Evolutionary conservation across 108 stramenopile genomes (phyloP), one percentile per base, ranked within the genome.

Genomic region (Cyclotella kingstonii): DNA sequence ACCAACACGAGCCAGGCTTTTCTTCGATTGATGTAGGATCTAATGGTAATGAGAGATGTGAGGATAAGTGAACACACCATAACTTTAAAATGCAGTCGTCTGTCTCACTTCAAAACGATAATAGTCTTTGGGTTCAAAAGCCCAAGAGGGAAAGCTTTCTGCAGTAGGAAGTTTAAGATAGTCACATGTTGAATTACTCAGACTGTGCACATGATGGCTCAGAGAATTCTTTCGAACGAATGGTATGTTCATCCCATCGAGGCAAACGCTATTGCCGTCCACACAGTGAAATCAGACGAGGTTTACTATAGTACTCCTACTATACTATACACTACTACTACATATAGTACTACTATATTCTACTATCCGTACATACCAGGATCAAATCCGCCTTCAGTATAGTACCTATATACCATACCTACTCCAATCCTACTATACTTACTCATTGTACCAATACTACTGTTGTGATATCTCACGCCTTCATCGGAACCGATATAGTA

Each of bases 1-100:
- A 0, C 80, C 78, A 0, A 79, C 78, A 2, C 83, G 58, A 7
- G 83, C 83, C 28, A 59, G 30, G 30, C 61, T 56, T 36, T 70
- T 78, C 10, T 23, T 76, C 9, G 81, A 82, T 61, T 59, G 58
- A 33, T 79, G 78, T 3, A 79, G 17, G 4, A 54, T 54, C 54
- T 54, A 7, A n/a, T n/a, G n/a, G n/a, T n/a, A n/a, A n/a, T n/a
- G n/a, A n/a, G n/a, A n/a, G n/a, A n/a, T n/a, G n/a, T n/a, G n/a
- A n/a, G n/a, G n/a, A n/a, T n/a, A n/a, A n/a, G n/a, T n/a, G n/a
- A n/a, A n/a, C n/a, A n/a, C n/a, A n/a, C n/a, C n/a, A n/a, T n/a
- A n/a, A n/a, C n/a, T n/a, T n/a, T n/a, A n/a, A n/a, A n/a, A n/a
- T n/a, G n/a, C n/a, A n/a, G n/a, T n/a, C n/a, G n/a, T n/a, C n/a